phyloP scores from a whole-genome alignment of 768 basidiomycete species.

The Amyloporia xantha region DNA sequence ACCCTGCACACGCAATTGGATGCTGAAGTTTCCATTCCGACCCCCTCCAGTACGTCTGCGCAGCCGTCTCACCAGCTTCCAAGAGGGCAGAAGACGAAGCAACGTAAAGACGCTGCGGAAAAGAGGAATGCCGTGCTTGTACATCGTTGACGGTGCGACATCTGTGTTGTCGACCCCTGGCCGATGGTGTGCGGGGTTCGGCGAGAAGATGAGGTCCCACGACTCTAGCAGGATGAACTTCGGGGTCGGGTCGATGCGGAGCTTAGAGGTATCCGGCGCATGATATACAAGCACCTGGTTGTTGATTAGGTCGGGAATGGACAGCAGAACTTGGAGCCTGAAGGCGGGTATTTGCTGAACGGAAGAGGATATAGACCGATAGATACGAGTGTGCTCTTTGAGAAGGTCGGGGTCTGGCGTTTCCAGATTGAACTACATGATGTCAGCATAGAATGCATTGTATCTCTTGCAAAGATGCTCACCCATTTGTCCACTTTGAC shows the following conservation, averaged over 20 bases:
- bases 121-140: slow-evolving; percentile 79
- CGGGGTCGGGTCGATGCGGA: slow-evolving; percentile 64
- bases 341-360: slow-evolving; percentile 48
- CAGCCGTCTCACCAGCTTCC: slow-evolving; percentile 63
- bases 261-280: slow-evolving; percentile 50
- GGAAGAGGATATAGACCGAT: slow-evolving; percentile 48
- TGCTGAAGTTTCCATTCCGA: slow-evolving; percentile 39
- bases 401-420: slow-evolving; percentile 68
- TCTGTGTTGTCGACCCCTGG: slow-evolving; percentile 28
- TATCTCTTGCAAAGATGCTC: neutral
- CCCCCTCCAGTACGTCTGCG: slow-evolving; percentile 37
- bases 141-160: slow-evolving; percentile 66
- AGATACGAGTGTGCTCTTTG: slow-evolving; percentile 54
- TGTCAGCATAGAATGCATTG: slow-evolving; percentile 1
- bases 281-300: slow-evolving; percentile 71
- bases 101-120: slow-evolving; percentile 74
- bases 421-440: slow-evolving; percentile 70
- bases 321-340: slow-evolving; percentile 63
- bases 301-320: slow-evolving; percentile 58
- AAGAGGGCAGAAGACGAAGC: slow-evolving; percentile 67
- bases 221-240: slow-evolving; percentile 66
- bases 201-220: slow-evolving; percentile 49
- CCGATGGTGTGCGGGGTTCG: slow-evolving; percentile 9
- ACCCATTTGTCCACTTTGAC: slow-evolving; percentile 80
- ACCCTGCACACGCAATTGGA: slow-evolving; percentile 41